Conservation (phyloP, 208 protist species). For the Porcisia hertigi region DNA sequence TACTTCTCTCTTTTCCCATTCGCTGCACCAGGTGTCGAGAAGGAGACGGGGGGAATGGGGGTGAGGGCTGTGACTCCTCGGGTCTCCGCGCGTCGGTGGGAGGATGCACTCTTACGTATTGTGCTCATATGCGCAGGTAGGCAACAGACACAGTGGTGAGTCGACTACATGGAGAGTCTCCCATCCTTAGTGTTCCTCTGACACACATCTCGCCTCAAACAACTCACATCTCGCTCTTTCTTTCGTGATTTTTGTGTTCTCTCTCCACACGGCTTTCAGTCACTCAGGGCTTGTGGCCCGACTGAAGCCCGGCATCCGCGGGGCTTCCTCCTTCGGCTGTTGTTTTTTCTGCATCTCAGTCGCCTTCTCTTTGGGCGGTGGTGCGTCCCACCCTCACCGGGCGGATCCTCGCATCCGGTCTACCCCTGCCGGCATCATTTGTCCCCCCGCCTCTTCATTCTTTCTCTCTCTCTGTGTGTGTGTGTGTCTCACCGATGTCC, state of each 20-base stretch:
- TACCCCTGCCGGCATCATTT: not conserved
- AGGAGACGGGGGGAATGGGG: not conserved
- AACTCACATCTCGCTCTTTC: not conserved
- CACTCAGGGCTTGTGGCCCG: not conserved
- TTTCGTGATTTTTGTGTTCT: not conserved
- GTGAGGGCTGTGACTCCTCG: not conserved
- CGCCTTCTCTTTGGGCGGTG: too few relatives aligned
- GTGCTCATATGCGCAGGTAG: not conserved
- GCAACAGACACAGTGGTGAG: too few relatives aligned
- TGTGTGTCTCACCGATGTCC: constrained; percentile 32
- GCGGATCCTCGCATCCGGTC: too few relatives aligned
- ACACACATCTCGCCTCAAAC: not conserved
- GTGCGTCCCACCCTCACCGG: too few relatives aligned
- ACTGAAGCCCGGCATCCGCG: not conserved
- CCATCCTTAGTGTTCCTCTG: not conserved
- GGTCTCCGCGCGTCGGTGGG: not conserved
- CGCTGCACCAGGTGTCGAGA: not conserved
- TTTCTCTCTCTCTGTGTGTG: not conserved
- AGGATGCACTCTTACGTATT: not conserved
- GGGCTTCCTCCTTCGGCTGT: not conserved
- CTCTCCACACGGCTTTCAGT: not conserved
- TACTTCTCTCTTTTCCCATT: not conserved
- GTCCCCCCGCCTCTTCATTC: not conserved
- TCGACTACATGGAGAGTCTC: not conserved
- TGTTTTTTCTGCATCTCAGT: not conserved